Evolutionary conservation across 2,329 filamentous ascomycete genomes (phyloP).

Genomic region (Cladosporium sp.): DNA sequence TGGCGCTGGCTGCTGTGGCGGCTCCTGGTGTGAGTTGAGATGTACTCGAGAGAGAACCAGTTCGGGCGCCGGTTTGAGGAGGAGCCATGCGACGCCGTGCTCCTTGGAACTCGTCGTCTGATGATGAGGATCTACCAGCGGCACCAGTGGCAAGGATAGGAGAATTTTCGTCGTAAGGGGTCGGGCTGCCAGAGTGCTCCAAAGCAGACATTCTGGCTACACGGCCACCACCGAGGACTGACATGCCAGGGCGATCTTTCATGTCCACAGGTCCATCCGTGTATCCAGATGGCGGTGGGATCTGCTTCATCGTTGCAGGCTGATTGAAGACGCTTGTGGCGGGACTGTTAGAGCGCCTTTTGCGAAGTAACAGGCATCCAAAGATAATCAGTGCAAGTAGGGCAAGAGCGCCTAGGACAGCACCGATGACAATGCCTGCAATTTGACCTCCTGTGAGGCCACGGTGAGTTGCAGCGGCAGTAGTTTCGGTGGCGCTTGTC

Average conservation of each 20-base stretch:
- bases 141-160: slow-evolving; percentile 19
- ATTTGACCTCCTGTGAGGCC: slow-evolving; percentile 82
- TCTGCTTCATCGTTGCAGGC: slow-evolving; percentile 63
- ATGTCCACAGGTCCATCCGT: slow-evolving; percentile 43
- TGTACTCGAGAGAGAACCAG: slow-evolving; percentile 87
- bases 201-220: slow-evolving; percentile 95
- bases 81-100: slow-evolving; percentile 47
- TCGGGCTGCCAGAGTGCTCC: slow-evolving; percentile 69
- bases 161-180: slow-evolving; percentile 6
- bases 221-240: slow-evolving; percentile 79
- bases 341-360: slow-evolving; percentile 60
- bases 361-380: slow-evolving; percentile 60
- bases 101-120: slow-evolving; percentile 16
- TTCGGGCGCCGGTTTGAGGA: slow-evolving; percentile 62
- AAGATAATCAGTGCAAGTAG: slow-evolving; percentile 65
- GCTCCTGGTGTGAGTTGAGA: slow-evolving; percentile 58
- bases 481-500: slow-evolving; percentile 32
- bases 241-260: slow-evolving; percentile 57
- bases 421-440: slow-evolving; percentile 85
- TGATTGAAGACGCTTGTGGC: slow-evolving; percentile 83
- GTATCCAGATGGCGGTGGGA: slow-evolving; percentile 43
- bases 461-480: slow-evolving; percentile 39
- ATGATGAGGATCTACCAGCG: slow-evolving; percentile 4
- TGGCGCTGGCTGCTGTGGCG: slow-evolving; percentile 51
- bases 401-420: slow-evolving; percentile 69